phyloP scores from a whole-genome alignment of 331 rosid species.

The Quercus tomentella region DNA sequence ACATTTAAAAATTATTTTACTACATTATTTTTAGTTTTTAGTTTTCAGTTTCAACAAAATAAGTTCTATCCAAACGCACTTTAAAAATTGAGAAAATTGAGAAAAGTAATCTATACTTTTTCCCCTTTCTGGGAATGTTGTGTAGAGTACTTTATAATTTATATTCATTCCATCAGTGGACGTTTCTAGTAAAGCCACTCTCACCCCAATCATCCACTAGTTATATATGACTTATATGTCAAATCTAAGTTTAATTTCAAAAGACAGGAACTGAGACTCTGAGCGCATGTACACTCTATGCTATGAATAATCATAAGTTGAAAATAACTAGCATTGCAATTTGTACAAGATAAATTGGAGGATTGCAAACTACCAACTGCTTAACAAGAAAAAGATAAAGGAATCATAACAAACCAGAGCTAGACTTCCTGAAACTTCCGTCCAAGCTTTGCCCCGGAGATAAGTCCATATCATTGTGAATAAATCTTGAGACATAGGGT shows the following conservation, averaged over 20 bases:
- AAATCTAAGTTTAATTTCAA: neutral
- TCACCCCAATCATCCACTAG: neutral
- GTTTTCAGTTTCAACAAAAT: too few species aligned
- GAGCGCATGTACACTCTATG: neutral
- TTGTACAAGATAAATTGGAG: neutral
- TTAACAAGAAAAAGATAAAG: conserved; percentile 10
- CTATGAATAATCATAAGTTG: neutral
- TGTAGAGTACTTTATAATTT: neutral
- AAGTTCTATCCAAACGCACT: too few species aligned
- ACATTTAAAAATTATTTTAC: too few species aligned
- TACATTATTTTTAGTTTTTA: too few species aligned
- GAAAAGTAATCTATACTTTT: neutral
- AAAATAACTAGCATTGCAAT: neutral
- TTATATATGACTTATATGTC: neutral
- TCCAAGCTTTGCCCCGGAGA: conserved; percentile 58
- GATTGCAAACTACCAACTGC: neutral
- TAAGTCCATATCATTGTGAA: conserved; percentile 53
- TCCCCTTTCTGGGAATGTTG: neutral
- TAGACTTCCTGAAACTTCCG: conserved; percentile 72
- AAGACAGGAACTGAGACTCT: neutral
- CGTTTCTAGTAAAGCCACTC: neutral
- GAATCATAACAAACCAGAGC: conserved; percentile 40
- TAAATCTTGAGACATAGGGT: conserved; percentile 31
- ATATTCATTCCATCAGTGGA: neutral
- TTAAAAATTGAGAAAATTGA: too few species aligned